phyloP scores from a whole-genome alignment of 2,329 filamentous ascomycete species.

The Colletotrichum lini region DNA sequence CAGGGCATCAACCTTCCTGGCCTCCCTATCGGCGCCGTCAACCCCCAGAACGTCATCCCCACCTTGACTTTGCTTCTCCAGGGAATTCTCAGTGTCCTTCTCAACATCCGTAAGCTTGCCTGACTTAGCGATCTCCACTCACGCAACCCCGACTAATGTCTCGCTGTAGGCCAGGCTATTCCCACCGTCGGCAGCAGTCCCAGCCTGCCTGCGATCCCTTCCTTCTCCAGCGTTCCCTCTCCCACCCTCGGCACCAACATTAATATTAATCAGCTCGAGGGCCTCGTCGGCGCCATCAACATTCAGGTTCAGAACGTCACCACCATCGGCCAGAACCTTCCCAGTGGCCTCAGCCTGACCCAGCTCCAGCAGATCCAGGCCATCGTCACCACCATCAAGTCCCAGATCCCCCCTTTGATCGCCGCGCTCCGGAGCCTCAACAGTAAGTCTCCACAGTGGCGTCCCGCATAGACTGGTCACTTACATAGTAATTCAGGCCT shows the following conservation, averaged over 20 bases:
- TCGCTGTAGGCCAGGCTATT: not conserved
- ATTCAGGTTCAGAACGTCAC: not conserved
- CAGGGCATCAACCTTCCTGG: not conserved
- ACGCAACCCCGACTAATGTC: not conserved
- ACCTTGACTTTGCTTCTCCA: not conserved
- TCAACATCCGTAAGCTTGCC: not conserved
- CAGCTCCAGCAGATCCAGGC: not conserved
- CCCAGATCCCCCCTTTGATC: not conserved
- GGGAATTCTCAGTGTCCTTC: not conserved
- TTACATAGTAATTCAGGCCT: not conserved
- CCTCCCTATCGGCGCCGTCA: not conserved
- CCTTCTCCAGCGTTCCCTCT: not conserved
- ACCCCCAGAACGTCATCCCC: fast-evolving
- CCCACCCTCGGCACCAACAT: not conserved
- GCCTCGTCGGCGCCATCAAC: conserved; percentile 11
- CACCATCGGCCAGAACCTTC: not conserved
- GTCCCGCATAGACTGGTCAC: not conserved
- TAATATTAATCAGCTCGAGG: not conserved
- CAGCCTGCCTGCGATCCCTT: not conserved
- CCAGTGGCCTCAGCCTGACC: not conserved
- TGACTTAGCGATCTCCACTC: not conserved
- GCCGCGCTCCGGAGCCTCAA: not conserved
- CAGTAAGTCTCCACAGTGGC: not conserved
- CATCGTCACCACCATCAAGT: not conserved
- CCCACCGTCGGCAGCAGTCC: not conserved